Percentiles rank a stretch among this genome's conserved stretches.
Conservation (phyloP, 176 grass and related monocot genomes). For the Eragrostis curvula region DNA sequence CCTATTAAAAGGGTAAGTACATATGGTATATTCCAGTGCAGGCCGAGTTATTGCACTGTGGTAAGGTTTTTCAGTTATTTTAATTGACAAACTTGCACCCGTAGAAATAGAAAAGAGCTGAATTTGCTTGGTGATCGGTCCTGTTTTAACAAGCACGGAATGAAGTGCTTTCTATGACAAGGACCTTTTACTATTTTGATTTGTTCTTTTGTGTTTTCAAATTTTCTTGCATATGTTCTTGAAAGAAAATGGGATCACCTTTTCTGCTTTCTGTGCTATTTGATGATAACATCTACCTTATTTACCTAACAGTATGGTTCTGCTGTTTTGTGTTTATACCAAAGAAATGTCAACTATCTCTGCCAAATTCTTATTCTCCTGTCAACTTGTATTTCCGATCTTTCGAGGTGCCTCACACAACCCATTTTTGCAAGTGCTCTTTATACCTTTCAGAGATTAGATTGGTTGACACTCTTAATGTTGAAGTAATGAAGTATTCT, state of each 20-base stretch:
- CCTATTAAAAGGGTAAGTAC: slow-evolving; percentile 96
- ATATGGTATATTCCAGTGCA: slow-evolving; percentile 53
- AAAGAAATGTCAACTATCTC: slow-evolving; percentile 21
- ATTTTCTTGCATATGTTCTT: background rate
- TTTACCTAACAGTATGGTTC: background rate
- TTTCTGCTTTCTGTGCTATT: background rate
- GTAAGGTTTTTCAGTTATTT: slow-evolving; percentile 61
- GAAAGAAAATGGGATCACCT: background rate
- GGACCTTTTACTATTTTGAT: background rate
- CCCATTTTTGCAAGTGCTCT: background rate
- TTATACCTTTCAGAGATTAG: slow-evolving; percentile 25
- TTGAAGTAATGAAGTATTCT: slow-evolving; percentile 6
- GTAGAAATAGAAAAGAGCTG: background rate
- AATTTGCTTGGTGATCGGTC: background rate
- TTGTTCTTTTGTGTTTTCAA: background rate
- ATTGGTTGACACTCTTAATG: background rate
- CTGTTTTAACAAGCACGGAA: background rate
- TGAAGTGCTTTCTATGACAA: background rate
- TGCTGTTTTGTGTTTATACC: slow-evolving; percentile 2
- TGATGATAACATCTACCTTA: background rate
- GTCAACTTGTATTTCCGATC: slow-evolving; percentile 5
- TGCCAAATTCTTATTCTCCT: background rate
- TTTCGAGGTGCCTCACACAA: background rate
- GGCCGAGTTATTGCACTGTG: slow-evolving; percentile 62
- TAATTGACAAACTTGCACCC: slow-evolving; percentile 12